Conservation (phyloP, 139 green algal species). For the Coccomyxa sp. region DNA sequence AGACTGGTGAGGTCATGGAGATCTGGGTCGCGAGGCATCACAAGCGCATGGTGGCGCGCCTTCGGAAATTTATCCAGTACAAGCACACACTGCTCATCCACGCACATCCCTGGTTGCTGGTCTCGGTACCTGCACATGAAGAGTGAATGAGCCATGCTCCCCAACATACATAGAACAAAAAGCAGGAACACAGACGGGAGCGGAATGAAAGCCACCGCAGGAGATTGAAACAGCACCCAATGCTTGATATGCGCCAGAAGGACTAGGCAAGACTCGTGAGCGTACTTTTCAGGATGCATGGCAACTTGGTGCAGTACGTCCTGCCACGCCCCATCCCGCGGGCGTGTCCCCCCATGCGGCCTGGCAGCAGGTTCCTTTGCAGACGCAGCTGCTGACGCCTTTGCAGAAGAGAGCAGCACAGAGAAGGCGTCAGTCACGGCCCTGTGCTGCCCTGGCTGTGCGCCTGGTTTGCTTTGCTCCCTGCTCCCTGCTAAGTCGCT, state of each 20-base stretch:
- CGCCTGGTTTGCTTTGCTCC: neutral
- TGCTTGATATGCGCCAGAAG: too few species aligned
- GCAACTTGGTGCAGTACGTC: slow-evolving; percentile 5
- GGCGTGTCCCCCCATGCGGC: neutral
- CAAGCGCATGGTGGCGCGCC: slow-evolving; percentile 4
- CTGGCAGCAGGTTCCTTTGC: neutral
- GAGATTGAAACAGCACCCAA: too few species aligned
- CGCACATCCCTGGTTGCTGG: slow-evolving; percentile 6
- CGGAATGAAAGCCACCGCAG: too few species aligned
- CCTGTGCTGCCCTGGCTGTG: too few species aligned
- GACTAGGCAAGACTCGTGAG: too few species aligned
- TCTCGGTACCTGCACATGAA: neutral
- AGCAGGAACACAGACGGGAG: too few species aligned
- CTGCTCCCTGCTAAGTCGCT: neutral
- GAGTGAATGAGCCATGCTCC: slow-evolving; percentile 5
- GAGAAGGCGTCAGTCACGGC: too few species aligned
- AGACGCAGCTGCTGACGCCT: too few species aligned
- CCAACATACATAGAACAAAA: neutral
- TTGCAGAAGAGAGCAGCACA: too few species aligned
- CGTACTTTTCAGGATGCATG: slow-evolving; percentile 4
- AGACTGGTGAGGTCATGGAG: slow-evolving; percentile 2
- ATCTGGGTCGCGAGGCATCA: neutral
- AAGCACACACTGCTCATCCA: slow-evolving; percentile 11
- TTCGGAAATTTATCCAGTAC: slow-evolving; percentile 18
- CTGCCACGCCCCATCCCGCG: slow-evolving; percentile 2